Evolutionary conservation across 352 stramenopile species (phyloP), one percentile per base, ranked within the genome.

Genomic region (Pythium rishiriense): DNA sequence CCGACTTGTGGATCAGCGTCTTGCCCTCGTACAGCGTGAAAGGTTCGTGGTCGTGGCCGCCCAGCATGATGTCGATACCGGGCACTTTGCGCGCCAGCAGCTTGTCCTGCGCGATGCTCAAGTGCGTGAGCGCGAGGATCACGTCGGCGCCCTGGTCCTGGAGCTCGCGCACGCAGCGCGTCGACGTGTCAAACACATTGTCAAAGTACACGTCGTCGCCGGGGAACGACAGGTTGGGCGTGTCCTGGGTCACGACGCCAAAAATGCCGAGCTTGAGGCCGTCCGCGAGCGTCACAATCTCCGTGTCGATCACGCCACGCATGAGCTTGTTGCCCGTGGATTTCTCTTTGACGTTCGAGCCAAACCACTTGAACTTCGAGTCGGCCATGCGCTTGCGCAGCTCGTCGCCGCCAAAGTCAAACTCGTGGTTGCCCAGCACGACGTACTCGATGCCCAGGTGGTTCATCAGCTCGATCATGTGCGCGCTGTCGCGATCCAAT

Each of bases 11-110:
- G 33, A 97, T 88, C 37, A 97, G 78, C 1, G 88, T 94, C 25
- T 88, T 78, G 58, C 81, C 68, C 62, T 92, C 74, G 48, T 93
- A 89, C 50, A 92, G 58, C 43, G 90, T 91, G 53, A 97, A 88
- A 0, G 88, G 88, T 41, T 97, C 88, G 65, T 98, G 93, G 64
- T 98, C 93, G 66, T 98, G 93, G 12, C 93, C 91, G 15, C 92
- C 92, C 21, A 98, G 74, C 37, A 97, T 83, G 43, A 97, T 55
- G 52, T 97, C 77, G 31, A 96, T 93, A 8, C 83, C 83, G 6
- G 78, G 76, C 25, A 90, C 75, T 41, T 75, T 75, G 4, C 74
- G 67, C 0, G 85, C 85, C 31, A 97, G 58, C 24, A 83, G 61
- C 26, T 81, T 77, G 68, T 97, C 90, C 52, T 94, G 77, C 1